Evolutionary conservation across 257 asterid species (phyloP).

Genomic region (Capsicum rhomboideum): DNA sequence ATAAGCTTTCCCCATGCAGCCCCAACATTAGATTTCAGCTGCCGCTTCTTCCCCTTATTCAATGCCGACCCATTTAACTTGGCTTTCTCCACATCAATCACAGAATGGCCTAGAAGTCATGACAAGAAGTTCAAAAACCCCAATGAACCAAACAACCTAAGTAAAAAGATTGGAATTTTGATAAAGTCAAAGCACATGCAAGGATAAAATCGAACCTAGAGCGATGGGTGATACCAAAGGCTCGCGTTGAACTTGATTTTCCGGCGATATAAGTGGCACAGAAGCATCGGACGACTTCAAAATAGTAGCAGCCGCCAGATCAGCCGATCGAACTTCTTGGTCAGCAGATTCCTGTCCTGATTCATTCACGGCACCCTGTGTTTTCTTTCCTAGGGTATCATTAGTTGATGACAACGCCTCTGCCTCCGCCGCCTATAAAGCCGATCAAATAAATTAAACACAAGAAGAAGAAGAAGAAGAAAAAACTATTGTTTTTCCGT

Average conservation of each 20-base stretch:
- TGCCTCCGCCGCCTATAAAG: constrained; percentile 67
- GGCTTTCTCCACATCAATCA: constrained; percentile 30
- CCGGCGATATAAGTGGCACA: constrained; percentile 35
- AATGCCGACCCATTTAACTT: constrained; percentile 23
- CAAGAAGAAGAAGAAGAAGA: background rate
- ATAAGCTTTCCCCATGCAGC: constrained; percentile 87
- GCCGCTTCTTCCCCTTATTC: constrained; percentile 47
- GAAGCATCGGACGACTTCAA: constrained; percentile 32
- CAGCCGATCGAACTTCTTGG: constrained; percentile 56
- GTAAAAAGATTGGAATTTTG: constrained; percentile 5
- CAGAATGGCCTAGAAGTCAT: constrained; percentile 30
- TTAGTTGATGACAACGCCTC: constrained; percentile 60
- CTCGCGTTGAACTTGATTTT: constrained; percentile 38
- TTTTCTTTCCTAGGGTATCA: constrained; percentile 35
- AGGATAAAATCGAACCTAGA: constrained; percentile 13
- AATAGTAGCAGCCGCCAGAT: constrained; percentile 38
- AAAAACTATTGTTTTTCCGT: background rate
- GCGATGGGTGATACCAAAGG: constrained; percentile 12
- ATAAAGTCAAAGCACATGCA: constrained; percentile 19
- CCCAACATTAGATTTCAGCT: constrained; percentile 36
- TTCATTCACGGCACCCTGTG: constrained; percentile 20
- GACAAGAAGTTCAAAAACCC: background rate
- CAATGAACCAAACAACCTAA: background rate
- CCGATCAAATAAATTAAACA: constrained; percentile 7
- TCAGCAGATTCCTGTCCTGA: constrained; percentile 12